Conservation (phyloP, 1,139 yeast genomes). For the Lodderomyces oxycetoniae region DNA sequence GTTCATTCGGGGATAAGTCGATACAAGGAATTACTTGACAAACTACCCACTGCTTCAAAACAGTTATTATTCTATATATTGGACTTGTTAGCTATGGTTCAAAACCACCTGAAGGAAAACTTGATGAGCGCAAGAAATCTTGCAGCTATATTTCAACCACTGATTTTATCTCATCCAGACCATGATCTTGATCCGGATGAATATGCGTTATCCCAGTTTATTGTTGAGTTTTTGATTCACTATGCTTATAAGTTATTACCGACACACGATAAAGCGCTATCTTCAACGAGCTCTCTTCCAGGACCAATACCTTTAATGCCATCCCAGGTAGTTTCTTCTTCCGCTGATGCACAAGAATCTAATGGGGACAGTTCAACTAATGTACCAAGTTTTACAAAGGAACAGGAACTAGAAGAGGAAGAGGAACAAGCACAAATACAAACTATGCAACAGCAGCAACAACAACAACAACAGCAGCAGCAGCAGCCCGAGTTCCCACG, state of each 20-base stretch:
- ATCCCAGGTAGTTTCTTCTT: background rate
- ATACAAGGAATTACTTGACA: slow-evolving; percentile 63
- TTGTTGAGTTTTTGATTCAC: slow-evolving; percentile 83
- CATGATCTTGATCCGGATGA: slow-evolving; percentile 92
- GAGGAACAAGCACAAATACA: background rate
- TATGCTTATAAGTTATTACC: slow-evolving; percentile 78
- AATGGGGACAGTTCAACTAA: background rate
- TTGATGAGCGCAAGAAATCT: slow-evolving; percentile 90
- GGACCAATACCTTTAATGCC: background rate
- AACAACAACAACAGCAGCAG: background rate
- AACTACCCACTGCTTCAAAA: slow-evolving; percentile 64
- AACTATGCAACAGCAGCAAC: background rate
- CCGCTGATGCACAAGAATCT: slow-evolving; percentile 1
- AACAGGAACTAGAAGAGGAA: no score
- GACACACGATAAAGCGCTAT: slow-evolving; percentile 17
- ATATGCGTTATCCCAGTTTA: slow-evolving; percentile 80
- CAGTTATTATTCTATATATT: slow-evolving; percentile 84
- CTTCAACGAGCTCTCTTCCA: background rate
- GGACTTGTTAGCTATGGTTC: slow-evolving; percentile 83
- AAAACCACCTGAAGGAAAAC: slow-evolving; percentile 70
- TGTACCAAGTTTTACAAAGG: no score
- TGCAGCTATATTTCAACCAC: slow-evolving; percentile 96
- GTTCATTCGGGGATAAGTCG: slow-evolving; percentile 66
- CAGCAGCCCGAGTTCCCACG: slow-evolving; percentile 6
- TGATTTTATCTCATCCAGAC: slow-evolving; percentile 83